Percentiles rank a stretch among this genome's conserved stretches.
Conservation (phyloP, 345 rosid species). For the Brassica juncea region DNA sequence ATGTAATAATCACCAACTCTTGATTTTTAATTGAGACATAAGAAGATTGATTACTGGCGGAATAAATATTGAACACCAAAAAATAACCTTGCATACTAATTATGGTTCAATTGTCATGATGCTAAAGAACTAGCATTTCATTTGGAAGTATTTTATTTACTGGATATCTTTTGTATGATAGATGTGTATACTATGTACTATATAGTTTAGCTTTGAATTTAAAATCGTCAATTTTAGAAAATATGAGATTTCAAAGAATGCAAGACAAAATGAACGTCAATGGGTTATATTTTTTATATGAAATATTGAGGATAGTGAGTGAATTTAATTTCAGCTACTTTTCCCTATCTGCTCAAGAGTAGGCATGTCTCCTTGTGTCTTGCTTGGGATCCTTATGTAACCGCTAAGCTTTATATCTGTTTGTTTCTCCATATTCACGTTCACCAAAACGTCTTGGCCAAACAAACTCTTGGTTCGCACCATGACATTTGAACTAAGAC, state of each 20-base stretch:
- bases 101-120: background rate
- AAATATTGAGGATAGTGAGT: slow-evolving; percentile 3
- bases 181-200: background rate
- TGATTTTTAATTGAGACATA: background rate
- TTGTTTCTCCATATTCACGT: slow-evolving; percentile 75
- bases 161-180: background rate
- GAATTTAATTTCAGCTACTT: slow-evolving; percentile 22
- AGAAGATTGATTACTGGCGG: background rate
- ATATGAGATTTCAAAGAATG: background rate
- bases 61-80: background rate
- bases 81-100: background rate
- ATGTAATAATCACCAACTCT: background rate
- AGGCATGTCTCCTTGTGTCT: slow-evolving; percentile 57
- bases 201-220: background rate
- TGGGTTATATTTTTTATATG: background rate
- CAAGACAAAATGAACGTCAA: background rate
- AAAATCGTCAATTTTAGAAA: background rate
- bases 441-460: slow-evolving; percentile 40
- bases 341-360: slow-evolving; percentile 29
- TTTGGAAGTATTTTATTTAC: background rate
- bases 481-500: background rate
- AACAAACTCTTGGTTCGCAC: slow-evolving; percentile 10
- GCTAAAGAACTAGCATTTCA: background rate
- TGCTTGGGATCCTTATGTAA: slow-evolving; percentile 46
- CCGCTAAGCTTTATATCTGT: slow-evolving; percentile 50